A percentile compares a stretch with the other conserved stretches of the same genome.
phyloP scores from a whole-genome alignment of 2,329 filamentous ascomycete genomes.

The Trichoderma sp. region DNA sequence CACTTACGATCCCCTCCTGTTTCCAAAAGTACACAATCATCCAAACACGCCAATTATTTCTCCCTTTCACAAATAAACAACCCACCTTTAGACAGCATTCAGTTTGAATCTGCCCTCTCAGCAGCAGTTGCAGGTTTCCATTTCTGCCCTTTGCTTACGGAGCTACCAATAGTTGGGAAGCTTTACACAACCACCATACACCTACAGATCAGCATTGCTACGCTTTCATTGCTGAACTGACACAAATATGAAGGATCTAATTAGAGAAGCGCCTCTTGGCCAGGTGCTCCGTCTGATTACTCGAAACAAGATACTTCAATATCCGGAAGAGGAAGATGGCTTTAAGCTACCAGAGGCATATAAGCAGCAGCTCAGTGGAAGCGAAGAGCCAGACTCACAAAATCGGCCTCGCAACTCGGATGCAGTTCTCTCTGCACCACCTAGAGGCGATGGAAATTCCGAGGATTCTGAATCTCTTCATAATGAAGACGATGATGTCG shows the following conservation, averaged over 20 bases:
- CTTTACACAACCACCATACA: not conserved
- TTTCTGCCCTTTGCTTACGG: not conserved
- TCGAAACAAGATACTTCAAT: not conserved
- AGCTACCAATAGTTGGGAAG: not conserved
- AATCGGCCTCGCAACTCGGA: not conserved
- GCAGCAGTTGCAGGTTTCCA: not conserved
- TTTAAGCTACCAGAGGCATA: slow-evolving; percentile 1
- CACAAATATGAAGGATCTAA: not conserved
- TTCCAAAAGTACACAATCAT: not conserved
- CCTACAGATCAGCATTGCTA: not conserved
- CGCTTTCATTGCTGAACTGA: not conserved
- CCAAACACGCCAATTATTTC: not conserved
- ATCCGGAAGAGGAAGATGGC: not conserved
- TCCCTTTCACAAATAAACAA: not conserved
- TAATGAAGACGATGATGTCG: not conserved
- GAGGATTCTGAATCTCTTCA: not conserved
- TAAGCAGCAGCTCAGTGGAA: not conserved
- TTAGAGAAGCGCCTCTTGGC: slow-evolving; percentile 1
- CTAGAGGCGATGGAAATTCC: not conserved
- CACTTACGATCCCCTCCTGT: not conserved
- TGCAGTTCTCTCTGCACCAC: not conserved
- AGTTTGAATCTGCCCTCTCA: not conserved
- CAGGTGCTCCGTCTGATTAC: slow-evolving; percentile 1
- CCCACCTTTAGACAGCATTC: not conserved
- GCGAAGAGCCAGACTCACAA: not conserved